Conservation (phyloP, 179 eudicot genomes). For the Drosera spatulata region DNA sequence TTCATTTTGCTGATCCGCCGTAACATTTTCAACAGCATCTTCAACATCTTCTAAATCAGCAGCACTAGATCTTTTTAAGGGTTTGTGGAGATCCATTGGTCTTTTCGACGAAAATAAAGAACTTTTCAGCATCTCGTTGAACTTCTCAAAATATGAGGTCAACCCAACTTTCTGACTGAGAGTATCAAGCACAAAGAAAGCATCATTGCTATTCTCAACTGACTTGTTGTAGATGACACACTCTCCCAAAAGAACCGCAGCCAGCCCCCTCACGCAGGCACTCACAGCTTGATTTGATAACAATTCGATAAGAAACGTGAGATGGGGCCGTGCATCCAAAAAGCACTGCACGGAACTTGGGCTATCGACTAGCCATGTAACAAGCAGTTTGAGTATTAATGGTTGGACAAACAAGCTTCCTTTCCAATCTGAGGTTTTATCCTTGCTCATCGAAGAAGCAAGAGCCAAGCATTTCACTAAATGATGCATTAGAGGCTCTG, state of each 20-base stretch:
- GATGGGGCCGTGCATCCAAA: slow-evolving; percentile 87
- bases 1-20: slow-evolving; percentile 32
- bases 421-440: slow-evolving; percentile 42
- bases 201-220: slow-evolving; percentile 53
- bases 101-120: slow-evolving; percentile 47
- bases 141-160: slow-evolving; percentile 63
- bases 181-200: slow-evolving; percentile 64
- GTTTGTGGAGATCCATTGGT: slow-evolving; percentile 40
- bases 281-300: slow-evolving; percentile 49
- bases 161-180: slow-evolving; percentile 86
- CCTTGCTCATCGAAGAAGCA: slow-evolving; percentile 69
- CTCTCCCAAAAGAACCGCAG: slow-evolving; percentile 77
- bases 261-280: slow-evolving; percentile 54
- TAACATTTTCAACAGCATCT: slow-evolving; percentile 44
- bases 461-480: slow-evolving; percentile 90
- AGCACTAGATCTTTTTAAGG: slow-evolving; percentile 66
- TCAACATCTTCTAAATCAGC: slow-evolving; percentile 81
- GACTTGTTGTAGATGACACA: slow-evolving; percentile 67
- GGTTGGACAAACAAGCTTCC: slow-evolving; percentile 45
- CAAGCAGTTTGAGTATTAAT: slow-evolving; percentile 66
- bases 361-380: slow-evolving; percentile 74
- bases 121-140: slow-evolving; percentile 87
- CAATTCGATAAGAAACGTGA: slow-evolving; percentile 70
- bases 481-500: slow-evolving; percentile 91
- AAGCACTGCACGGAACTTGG: slow-evolving; percentile 78